Conservation (phyloP, 208 protist genomes). For the Leishmania aethiopica region DNA sequence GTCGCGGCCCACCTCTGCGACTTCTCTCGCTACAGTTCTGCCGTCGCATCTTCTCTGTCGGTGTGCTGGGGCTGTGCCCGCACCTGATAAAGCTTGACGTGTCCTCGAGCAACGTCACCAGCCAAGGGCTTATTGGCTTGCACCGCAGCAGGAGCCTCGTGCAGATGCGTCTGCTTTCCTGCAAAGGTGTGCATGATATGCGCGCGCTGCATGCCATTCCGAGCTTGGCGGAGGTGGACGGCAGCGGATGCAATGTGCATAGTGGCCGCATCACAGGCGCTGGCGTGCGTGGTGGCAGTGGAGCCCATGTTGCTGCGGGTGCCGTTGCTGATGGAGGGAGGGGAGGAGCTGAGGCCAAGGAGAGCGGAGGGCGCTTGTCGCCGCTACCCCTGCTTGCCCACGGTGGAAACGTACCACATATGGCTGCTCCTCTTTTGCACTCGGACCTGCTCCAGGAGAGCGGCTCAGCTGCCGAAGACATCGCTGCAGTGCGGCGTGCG, state of each 20-base stretch:
- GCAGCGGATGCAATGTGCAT: slow-evolving; percentile 22
- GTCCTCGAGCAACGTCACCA: slow-evolving; percentile 22
- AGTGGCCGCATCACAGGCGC: slow-evolving; percentile 5
- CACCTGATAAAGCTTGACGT: slow-evolving; percentile 20
- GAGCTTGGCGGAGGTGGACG: slow-evolving; percentile 12
- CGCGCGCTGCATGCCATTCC: not conserved
- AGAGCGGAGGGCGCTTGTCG: not conserved
- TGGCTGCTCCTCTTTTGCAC: not conserved
- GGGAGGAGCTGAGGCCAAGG: not conserved
- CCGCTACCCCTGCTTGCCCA: not conserved
- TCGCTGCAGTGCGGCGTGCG: not conserved
- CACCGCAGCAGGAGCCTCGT: slow-evolving; percentile 6
- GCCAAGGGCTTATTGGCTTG: slow-evolving; percentile 11
- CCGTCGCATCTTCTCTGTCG: slow-evolving; percentile 15
- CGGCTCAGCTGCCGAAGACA: not conserved
- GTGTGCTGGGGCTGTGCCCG: slow-evolving; percentile 17
- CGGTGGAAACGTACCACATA: not conserved
- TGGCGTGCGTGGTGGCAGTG: not conserved
- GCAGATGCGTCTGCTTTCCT: slow-evolving; percentile 18
- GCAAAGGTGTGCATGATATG: slow-evolving; percentile 22
- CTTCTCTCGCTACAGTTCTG: slow-evolving; percentile 22
- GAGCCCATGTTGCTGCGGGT: not conserved
- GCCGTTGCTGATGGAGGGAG: not conserved
- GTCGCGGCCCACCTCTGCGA: slow-evolving; percentile 10
- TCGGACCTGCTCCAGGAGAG: not conserved